phyloP scores from a whole-genome alignment of 768 basidiomycete species.

The Nidularia pulvinata region DNA sequence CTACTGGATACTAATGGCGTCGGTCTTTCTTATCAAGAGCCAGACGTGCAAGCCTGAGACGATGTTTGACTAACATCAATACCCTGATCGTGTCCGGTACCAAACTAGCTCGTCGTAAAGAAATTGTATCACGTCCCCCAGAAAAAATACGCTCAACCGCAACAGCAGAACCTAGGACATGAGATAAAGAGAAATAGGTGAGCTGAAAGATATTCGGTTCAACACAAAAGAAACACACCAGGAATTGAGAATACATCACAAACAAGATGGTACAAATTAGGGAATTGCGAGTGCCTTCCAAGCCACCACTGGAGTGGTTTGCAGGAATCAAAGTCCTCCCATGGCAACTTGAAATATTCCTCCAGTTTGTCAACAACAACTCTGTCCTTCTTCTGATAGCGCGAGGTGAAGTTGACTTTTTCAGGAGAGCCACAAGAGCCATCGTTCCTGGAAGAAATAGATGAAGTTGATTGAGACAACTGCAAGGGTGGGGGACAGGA shows the following conservation, averaged over 20 bases:
- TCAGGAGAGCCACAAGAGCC: background rate
- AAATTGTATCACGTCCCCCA: constrained; percentile 26
- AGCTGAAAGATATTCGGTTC: background rate
- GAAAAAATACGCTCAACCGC: constrained; percentile 28
- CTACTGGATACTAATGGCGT: background rate
- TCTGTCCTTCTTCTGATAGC: background rate
- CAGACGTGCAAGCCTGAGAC: background rate
- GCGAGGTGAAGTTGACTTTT: background rate
- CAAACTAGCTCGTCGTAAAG: constrained; percentile 23
- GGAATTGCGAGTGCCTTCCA: constrained; percentile 13
- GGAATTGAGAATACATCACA: constrained; percentile 24
- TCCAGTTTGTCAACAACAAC: constrained; percentile 12
- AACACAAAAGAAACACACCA: constrained; percentile 13
- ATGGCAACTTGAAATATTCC: constrained; percentile 17
- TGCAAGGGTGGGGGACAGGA: background rate
- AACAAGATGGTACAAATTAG: constrained; percentile 21
- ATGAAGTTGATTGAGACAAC: background rate
- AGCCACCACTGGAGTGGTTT: constrained; percentile 29
- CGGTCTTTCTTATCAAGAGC: background rate
- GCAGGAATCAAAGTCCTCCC: constrained; percentile 19
- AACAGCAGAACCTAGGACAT: constrained; percentile 24
- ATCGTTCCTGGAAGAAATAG: no score
- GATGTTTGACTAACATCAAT: constrained; percentile 24
- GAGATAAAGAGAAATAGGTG: background rate
- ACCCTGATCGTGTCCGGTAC: constrained; percentile 20